Base-by-base conservation (phyloP, 2,329 filamentous ascomycete species). In the Volutella citrinella region DNA sequence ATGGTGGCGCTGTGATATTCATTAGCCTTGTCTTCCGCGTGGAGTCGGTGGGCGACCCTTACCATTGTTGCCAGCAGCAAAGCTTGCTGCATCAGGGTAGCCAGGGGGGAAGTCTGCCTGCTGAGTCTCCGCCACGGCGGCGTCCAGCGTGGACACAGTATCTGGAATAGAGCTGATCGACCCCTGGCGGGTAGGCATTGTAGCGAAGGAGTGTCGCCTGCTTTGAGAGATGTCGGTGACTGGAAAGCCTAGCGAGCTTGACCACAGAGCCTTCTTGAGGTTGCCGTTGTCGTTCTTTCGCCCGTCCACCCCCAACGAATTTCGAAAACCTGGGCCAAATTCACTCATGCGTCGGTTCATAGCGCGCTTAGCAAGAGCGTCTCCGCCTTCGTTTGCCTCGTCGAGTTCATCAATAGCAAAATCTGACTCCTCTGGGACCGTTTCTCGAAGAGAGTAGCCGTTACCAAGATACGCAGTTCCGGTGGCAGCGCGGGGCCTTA, bases 181-280 rank as follows among this genome's bases (percentile, higher is more conserved):
- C 3, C 70, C 74, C 46, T 83, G 79, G 11, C 80, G 71, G 17
- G 77, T 80, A 18, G 76, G 78, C 51, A 82, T 72, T 49, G 81
- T 81, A 32, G 80, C 87, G 54, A 93, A 87, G 3, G 87, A 91
- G 59, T 91, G 87, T 18, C 87, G 79, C 39, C 87, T 76, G 50
- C 84, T 88, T 51, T 89, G 84, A 10, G 82, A 78, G 19, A 79
- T 68, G 41, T 86, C 82, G 5, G 68, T 70, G 16, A 76, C 70
- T 27, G 76, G 73, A 54, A 86, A 84, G 3, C 77, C 80, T n/a
- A 81, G 70, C 6, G 80, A 80, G 48, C 76, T 84, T 46, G 85
- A 82, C 84, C 84, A 89, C 42, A 78, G 76, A 5, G 74, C 78
- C 51, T 78, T 82, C 59, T 82, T 83, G 8, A 83, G 68, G 22